Evolutionary conservation across 352 stramenopile species (phyloP).

Genomic region (Pythium vanterpoolii): DNA sequence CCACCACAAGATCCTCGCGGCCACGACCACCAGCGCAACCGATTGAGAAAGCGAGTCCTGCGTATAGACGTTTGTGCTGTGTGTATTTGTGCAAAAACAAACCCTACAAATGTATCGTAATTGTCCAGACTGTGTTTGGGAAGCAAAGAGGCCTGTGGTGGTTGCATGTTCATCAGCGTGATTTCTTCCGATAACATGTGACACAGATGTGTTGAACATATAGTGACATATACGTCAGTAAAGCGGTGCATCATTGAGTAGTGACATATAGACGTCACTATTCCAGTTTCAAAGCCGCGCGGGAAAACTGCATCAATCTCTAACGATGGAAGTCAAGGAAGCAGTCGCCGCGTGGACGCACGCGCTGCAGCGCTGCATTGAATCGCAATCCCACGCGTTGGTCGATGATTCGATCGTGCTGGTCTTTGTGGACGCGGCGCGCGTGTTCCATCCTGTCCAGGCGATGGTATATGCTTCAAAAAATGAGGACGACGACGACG

Average conservation of each 20-base stretch:
- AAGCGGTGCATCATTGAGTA: not conserved
- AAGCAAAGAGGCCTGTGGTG: no score
- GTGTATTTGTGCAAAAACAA: not conserved
- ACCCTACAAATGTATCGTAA: no score
- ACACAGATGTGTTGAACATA: not conserved
- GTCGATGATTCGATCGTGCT: constrained; percentile 13
- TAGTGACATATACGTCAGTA: constrained; percentile 16
- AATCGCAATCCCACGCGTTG: constrained; percentile 8
- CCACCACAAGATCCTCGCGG: constrained; percentile 26
- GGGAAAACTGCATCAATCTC: not conserved
- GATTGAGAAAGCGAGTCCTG: constrained; percentile 5
- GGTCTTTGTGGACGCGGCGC: constrained; percentile 15
- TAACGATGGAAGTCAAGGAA: no score
- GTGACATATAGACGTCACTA: constrained; percentile 1
- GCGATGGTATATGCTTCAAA: constrained; percentile 6
- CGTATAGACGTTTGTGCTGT: not conserved
- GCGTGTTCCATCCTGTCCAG: constrained; percentile 18
- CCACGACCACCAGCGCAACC: constrained; percentile 11
- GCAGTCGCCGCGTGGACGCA: constrained; percentile 6
- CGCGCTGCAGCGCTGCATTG: constrained; percentile 16
- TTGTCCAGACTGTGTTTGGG: no score
- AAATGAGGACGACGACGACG: not conserved
- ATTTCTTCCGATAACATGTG: not conserved
- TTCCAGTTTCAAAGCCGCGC: not conserved
- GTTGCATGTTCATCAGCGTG: no score